phyloP scores from a whole-genome alignment of 371 early-diverging fungal genomes.

The Actinomortierella wolfii region DNA sequence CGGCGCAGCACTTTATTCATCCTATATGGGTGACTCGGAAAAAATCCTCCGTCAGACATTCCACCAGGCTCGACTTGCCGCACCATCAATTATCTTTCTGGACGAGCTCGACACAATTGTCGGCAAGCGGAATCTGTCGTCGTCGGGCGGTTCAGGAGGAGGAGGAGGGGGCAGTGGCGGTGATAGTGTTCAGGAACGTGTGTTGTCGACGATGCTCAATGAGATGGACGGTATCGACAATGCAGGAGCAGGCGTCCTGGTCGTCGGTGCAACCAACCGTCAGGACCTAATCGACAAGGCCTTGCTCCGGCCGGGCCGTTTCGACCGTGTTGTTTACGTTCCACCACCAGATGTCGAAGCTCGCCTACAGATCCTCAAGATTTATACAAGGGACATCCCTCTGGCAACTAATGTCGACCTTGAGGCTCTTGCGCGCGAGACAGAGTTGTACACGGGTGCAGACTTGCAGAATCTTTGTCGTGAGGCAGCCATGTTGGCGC shows the following conservation, averaged over 20 bases:
- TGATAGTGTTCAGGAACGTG: conserved; percentile 87
- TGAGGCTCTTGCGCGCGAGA: conserved; percentile 49
- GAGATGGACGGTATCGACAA: conserved; percentile 97
- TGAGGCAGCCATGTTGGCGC: conserved; percentile 92
- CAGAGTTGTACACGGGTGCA: conserved; percentile 95
- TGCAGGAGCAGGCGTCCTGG: conserved; percentile 56
- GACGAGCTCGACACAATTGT: conserved; percentile 99
- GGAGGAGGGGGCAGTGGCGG: conserved; percentile 61
- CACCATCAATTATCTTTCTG: conserved; percentile 96
- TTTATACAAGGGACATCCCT: conserved; percentile 85
- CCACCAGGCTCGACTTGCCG: conserved; percentile 80
- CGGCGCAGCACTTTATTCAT: conserved; percentile 89
- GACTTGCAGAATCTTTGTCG: conserved; percentile 95
- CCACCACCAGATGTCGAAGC: conserved; percentile 88
- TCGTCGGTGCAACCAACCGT: conserved; percentile 95
- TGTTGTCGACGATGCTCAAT: conserved; percentile 89
- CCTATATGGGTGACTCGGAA: conserved; percentile 96
- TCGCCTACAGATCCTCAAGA: conserved; percentile 82
- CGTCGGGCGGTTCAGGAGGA: conserved; percentile 55
- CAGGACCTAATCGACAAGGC: conserved; percentile 97
- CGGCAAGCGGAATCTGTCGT: conserved; percentile 81
- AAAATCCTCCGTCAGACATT: conserved; percentile 81
- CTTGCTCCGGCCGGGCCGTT: conserved; percentile 93
- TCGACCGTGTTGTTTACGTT: conserved; percentile 91
- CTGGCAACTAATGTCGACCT: conserved; percentile 76